These are phyloP conservation scores for Blastobotrys buckinghamii DNA, from an alignment of 1,139 yeast species.

Conservation along the genomic window DNA sequence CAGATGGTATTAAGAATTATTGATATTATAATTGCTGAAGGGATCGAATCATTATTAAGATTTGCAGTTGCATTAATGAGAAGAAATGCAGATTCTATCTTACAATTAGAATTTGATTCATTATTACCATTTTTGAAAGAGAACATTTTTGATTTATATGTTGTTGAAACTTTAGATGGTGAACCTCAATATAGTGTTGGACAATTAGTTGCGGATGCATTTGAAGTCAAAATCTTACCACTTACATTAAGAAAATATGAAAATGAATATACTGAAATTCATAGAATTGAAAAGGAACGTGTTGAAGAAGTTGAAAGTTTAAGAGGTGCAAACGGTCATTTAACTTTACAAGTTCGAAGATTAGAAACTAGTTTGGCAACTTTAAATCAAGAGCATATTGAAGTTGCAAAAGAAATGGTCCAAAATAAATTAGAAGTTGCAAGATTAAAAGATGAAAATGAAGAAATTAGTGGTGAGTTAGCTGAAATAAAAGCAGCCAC, in stretches of 20 bases:
- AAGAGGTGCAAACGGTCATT: slow-evolving; percentile 59
- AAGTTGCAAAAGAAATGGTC: slow-evolving; percentile 69
- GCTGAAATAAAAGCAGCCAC: slow-evolving; percentile 41
- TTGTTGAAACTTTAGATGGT: slow-evolving; percentile 30
- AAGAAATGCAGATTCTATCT: slow-evolving; percentile 53
- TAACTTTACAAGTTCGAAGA: slow-evolving; percentile 67
- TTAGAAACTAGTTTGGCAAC: slow-evolving; percentile 64
- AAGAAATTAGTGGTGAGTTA: slow-evolving; percentile 48
- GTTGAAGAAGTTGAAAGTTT: slow-evolving; percentile 63
- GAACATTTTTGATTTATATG: slow-evolving; percentile 64
- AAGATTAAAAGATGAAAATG: slow-evolving; percentile 60
- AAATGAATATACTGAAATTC: slow-evolving; percentile 69
- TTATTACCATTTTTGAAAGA: slow-evolving; percentile 73
- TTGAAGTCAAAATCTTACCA: slow-evolving; percentile 66
- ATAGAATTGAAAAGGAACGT: slow-evolving; percentile 60
- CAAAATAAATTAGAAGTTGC: slow-evolving; percentile 58
- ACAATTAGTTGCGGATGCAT: slow-evolving; percentile 73
- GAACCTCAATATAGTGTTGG: slow-evolving; percentile 51
- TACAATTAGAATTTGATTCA: slow-evolving; percentile 65
- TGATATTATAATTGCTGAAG: slow-evolving; percentile 84
- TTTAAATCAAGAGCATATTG: slow-evolving; percentile 74
- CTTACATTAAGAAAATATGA: slow-evolving; percentile 61
- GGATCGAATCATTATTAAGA: slow-evolving; percentile 73
- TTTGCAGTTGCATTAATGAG: slow-evolving; percentile 75
- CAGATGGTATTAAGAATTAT: slow-evolving; percentile 75